Conservation (phyloP, 331 rosid species). For the Erythrophleum ivorense region DNA sequence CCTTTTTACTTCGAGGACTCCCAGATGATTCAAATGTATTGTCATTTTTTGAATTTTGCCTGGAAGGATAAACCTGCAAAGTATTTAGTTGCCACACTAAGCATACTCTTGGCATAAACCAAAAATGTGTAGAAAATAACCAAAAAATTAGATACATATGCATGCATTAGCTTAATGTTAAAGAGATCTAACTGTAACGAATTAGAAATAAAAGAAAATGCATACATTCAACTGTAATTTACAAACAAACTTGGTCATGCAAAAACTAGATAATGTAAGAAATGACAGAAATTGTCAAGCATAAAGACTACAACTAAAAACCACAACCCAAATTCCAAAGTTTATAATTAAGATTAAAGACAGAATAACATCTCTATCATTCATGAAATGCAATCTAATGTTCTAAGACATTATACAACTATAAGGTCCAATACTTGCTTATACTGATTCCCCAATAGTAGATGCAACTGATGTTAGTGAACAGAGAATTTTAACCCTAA, state of each 20-base stretch:
- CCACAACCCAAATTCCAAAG: not conserved
- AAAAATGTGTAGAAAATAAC: slow-evolving; percentile 24
- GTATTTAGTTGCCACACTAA: slow-evolving; percentile 22
- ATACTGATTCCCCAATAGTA: not conserved
- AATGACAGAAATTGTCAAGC: not conserved
- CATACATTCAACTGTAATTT: not conserved
- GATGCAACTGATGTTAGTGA: not conserved
- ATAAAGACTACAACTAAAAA: not conserved
- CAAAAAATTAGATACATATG: slow-evolving; percentile 1
- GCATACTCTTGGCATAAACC: slow-evolving; percentile 14
- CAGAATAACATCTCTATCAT: not conserved
- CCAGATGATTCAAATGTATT: slow-evolving; percentile 43
- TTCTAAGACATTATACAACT: slow-evolving; percentile 11
- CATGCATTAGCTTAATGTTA: slow-evolving; percentile 9
- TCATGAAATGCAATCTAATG: slow-evolving; percentile 9
- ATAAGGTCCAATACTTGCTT: not conserved
- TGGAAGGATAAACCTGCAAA: slow-evolving; percentile 57
- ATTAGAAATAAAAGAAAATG: not conserved
- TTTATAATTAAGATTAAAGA: not conserved
- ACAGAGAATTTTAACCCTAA: not conserved
- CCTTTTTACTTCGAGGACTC: slow-evolving; percentile 49
- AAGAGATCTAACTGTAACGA: slow-evolving; percentile 12
- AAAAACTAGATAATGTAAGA: slow-evolving; percentile 8
- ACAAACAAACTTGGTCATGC: not conserved
- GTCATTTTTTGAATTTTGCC: slow-evolving; percentile 46